A percentile compares a stretch with the other conserved stretches of the same genome.
Evolutionary conservation across 208 protist genomes (phyloP).

Genomic region (Acanthamoeba healyi): DNA sequence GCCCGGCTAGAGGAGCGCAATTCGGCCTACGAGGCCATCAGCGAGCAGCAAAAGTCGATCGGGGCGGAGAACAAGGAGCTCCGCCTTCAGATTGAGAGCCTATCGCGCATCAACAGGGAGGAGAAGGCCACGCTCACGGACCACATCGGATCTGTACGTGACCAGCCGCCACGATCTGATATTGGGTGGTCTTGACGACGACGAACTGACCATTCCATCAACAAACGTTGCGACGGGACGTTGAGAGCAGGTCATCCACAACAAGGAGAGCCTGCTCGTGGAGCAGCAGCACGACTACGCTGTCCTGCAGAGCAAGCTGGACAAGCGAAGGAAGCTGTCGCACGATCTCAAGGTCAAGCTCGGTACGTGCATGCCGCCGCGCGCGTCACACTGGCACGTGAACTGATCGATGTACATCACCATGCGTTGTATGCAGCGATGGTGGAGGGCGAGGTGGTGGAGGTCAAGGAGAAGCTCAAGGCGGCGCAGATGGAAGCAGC

Average conservation of each 20-base stretch:
- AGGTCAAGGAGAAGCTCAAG: slow-evolving; percentile 55
- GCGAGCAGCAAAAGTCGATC: slow-evolving; percentile 55
- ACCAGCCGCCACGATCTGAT: no score
- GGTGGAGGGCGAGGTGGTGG: slow-evolving; percentile 26
- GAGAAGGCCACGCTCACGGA: slow-evolving; percentile 30
- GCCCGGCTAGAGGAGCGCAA: slow-evolving; percentile 33
- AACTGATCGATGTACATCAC: neutral
- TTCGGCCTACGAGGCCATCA: slow-evolving; percentile 59
- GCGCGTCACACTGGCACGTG: no score
- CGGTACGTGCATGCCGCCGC: neutral
- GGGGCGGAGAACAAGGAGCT: slow-evolving; percentile 72
- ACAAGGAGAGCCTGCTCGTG: slow-evolving; percentile 54
- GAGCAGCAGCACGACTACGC: slow-evolving; percentile 62
- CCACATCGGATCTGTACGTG: slow-evolving; percentile 47
- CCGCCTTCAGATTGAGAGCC: neutral
- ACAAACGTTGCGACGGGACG: neutral
- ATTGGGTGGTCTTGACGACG: no score
- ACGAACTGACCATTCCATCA: no score
- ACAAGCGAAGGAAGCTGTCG: slow-evolving; percentile 40
- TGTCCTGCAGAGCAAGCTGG: slow-evolving; percentile 46
- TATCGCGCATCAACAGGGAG: slow-evolving; percentile 63
- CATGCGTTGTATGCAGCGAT: neutral
- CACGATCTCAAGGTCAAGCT: slow-evolving; percentile 66
- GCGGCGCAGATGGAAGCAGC: slow-evolving; percentile 31
- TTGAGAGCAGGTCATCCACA: slow-evolving; percentile 40